Base-by-base conservation (phyloP, 2,329 filamentous ascomycete species). In the Cercospora sp. region DNA sequence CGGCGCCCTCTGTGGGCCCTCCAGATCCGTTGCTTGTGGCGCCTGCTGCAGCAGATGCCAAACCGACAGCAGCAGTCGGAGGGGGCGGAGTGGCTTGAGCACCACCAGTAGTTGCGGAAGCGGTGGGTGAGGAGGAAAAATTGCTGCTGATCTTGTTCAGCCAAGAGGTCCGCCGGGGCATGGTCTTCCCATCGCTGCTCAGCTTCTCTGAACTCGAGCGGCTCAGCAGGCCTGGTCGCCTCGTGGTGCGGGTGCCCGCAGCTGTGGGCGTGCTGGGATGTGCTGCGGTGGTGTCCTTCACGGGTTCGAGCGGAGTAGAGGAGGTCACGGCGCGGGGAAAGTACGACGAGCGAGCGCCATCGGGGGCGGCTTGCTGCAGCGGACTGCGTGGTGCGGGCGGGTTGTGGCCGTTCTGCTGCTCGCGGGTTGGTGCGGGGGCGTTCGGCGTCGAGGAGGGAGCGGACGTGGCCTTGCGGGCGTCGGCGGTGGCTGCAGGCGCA, bases 131-230 rank as follows among this genome's bases (percentile, higher is more conserved):
- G 16, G 74, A 75, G 2, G 91, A 93, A 82, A 98, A 97, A 78
- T 97, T 97, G 72, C 92, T 94, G 71, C 93, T 96, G 73, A 98
- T 88, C 76, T 89, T 97, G 66, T 92, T 92, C 76, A 98, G 94
- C 95, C 95, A 99, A 13, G 94, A 97, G 70, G 89, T 90, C 65
- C 88, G 82, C 71, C 93, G 87, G 63, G 72, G 67, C 65, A 73
- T 78, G 16, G 62, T 67, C 26, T 68, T 71, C 23, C 71, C 71
- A 45, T 74, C 73, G 31, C 75, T 63, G 8, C 58, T 69, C 45
- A 71, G 58, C 73, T 78, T 81, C 36, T 82, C 79, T 18, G 78
- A 75, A 71, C 78, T 82, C 48, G 70, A 72, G 66, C 83, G 81
- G 72, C 75, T 76, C 31, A 84, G 77, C 66, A 85, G 72, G 45